These are phyloP conservation scores for Saccharomyces jurei DNA, from an alignment of 805 yeast genomes.

Conservation along the genomic window DNA sequence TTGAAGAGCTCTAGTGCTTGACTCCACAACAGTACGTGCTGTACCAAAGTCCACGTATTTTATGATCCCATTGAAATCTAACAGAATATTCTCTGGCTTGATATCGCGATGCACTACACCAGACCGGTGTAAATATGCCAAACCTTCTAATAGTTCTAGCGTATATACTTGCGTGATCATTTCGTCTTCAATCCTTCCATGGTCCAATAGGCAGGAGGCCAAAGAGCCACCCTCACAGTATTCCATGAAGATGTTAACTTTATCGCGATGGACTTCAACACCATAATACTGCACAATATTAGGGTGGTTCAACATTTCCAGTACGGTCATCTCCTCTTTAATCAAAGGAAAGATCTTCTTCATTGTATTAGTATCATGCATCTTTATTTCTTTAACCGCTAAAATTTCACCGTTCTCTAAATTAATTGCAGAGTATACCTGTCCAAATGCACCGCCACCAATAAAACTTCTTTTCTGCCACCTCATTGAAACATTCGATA, in stretches of 20 bases:
- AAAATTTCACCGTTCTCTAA: slow-evolving; percentile 91
- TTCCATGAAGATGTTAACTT: slow-evolving; percentile 94
- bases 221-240: slow-evolving; percentile 94
- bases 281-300: slow-evolving; percentile 95
- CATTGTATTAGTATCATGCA: slow-evolving; percentile 81
- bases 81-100: slow-evolving; percentile 85
- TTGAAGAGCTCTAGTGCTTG: slow-evolving; percentile 33
- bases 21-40: slow-evolving; percentile 76
- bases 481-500: slow-evolving; percentile 82
- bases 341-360: slow-evolving; percentile 79
- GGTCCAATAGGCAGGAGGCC: slow-evolving; percentile 64
- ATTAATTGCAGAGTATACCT: slow-evolving; percentile 85
- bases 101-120: slow-evolving; percentile 96
- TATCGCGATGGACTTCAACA: slow-evolving; percentile 93
- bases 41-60: slow-evolving; percentile 98
- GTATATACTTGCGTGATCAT: slow-evolving; percentile 85
- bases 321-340: slow-evolving; percentile 92
- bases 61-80: slow-evolving; percentile 87
- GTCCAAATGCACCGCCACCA: slow-evolving; percentile 95
- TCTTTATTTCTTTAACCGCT: slow-evolving; percentile 93
- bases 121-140: slow-evolving; percentile 87
- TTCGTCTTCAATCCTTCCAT: slow-evolving; percentile 94
- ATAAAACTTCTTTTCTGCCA: slow-evolving; percentile 95
- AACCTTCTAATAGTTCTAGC: slow-evolving; percentile 86
- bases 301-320: slow-evolving; percentile 92